Percentiles rank a stretch among this genome's conserved stretches.
These are phyloP conservation scores for Volvox africanus DNA, from an alignment of 139 green algal genomes.

Conservation along the genomic window DNA sequence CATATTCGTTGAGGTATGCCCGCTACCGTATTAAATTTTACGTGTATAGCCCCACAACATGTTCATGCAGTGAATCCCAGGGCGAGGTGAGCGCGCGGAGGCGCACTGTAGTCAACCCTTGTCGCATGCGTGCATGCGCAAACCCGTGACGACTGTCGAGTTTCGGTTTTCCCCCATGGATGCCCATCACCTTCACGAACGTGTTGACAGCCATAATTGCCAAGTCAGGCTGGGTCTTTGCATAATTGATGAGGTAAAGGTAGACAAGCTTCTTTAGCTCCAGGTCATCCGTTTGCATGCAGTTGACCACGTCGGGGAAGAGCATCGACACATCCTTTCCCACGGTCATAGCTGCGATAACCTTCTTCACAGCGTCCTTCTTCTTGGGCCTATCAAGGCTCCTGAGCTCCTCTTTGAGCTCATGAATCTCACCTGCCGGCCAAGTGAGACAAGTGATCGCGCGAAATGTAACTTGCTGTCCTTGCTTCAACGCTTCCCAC, in stretches of 20 bases:
- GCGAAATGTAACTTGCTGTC: neutral
- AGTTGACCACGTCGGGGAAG: conserved; percentile 98
- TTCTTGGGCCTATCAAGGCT: conserved; percentile 89
- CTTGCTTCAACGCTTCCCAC: conserved; percentile 51
- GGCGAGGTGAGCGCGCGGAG: too few species aligned
- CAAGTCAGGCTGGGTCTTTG: conserved; percentile 98
- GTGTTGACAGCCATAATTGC: conserved; percentile 99
- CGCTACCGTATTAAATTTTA: too few species aligned
- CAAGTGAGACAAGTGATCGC: neutral
- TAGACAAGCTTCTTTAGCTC: conserved; percentile 98
- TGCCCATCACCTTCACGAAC: conserved; percentile 95
- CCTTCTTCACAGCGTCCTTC: conserved; percentile 99
- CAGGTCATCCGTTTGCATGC: conserved; percentile 93
- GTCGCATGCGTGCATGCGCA: too few species aligned
- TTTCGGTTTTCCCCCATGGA: too few species aligned
- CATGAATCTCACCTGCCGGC: conserved; percentile 92
- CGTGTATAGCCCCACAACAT: too few species aligned
- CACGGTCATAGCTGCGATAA: conserved; percentile 98
- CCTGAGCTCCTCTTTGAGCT: conserved; percentile 95
- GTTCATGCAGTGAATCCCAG: too few species aligned
- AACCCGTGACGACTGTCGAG: too few species aligned
- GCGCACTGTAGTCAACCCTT: too few species aligned
- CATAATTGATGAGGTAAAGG: conserved; percentile 99
- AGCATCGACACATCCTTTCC: conserved; percentile 97
- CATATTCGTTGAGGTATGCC: too few species aligned